Evolutionary conservation across 2,329 filamentous ascomycete genomes (phyloP).

Genomic region (Trichoderma cornu-damae): DNA sequence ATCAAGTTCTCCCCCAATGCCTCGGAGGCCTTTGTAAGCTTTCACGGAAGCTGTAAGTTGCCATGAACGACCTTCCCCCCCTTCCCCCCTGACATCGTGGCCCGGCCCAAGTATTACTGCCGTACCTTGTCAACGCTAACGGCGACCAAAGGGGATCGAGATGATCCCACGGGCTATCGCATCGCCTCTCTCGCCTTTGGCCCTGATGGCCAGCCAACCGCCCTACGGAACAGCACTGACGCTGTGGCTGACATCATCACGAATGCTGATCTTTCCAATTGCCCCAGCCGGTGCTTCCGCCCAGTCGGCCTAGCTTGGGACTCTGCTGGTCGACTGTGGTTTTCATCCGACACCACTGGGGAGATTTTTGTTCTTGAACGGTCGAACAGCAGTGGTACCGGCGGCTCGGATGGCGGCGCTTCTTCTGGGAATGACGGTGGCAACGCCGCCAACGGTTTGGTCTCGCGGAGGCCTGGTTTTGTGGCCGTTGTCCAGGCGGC

Average conservation of each 20-base stretch:
- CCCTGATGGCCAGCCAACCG: slow-evolving; percentile 37
- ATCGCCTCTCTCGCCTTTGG: slow-evolving; percentile 40
- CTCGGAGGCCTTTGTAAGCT: slow-evolving; percentile 59
- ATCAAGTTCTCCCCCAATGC: slow-evolving; percentile 59
- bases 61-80: too few relatives aligned
- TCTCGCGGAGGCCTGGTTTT: slow-evolving; percentile 21
- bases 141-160: slow-evolving; percentile 43
- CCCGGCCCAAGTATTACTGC: too few relatives aligned
- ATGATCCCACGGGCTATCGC: slow-evolving; percentile 43
- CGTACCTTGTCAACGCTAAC: background rate
- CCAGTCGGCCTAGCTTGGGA: slow-evolving; percentile 56
- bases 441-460: slow-evolving; percentile 23
- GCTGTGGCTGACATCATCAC: slow-evolving; percentile 50
- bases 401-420: slow-evolving; percentile 11
- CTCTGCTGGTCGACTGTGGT: slow-evolving; percentile 50
- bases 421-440: background rate
- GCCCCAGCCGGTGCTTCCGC: slow-evolving; percentile 56
- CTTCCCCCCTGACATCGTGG: background rate
- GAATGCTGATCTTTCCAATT: slow-evolving; percentile 49
- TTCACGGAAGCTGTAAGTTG: slow-evolving; percentile 64
- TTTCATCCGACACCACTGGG: slow-evolving; percentile 58
- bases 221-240: slow-evolving; percentile 38
- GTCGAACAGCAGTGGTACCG: background rate
- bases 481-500: slow-evolving; percentile 29
- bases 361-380: slow-evolving; percentile 57